A percentile compares a stretch with the other conserved stretches of the same genome.
These are phyloP conservation scores for Termitomyces sp. DNA, from an alignment of 768 basidiomycete species.

Conservation along the genomic window DNA sequence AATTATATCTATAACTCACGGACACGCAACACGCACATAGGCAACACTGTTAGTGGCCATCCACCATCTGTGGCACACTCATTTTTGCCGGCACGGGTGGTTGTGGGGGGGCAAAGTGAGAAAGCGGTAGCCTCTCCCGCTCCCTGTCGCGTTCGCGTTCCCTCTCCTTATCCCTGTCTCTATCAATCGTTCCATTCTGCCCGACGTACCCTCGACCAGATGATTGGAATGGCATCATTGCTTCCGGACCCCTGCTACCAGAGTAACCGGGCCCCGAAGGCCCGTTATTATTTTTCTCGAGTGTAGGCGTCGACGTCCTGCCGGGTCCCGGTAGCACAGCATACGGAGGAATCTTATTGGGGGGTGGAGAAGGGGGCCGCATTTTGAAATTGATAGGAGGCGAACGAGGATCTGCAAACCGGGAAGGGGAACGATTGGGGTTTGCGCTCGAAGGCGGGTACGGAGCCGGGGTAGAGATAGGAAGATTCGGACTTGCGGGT, in stretches of 20 bases:
- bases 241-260: constrained; percentile 24
- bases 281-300: constrained; percentile 12
- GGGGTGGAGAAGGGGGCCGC: constrained; percentile 25
- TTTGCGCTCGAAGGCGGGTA: constrained; percentile 11
- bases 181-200: constrained; percentile 11
- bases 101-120: constrained; percentile 14
- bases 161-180: constrained; percentile 17
- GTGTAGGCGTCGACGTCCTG: constrained; percentile 19
- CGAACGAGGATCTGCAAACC: constrained; percentile 20
- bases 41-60: constrained; percentile 23
- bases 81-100: constrained; percentile 34
- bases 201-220: constrained; percentile 13
- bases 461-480: constrained; percentile 6
- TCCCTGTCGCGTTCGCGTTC: constrained; percentile 21
- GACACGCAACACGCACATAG: neutral
- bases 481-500: constrained; percentile 17
- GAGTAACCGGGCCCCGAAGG: constrained; percentile 13
- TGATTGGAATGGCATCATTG: constrained; percentile 21
- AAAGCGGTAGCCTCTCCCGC: constrained; percentile 19
- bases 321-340: constrained; percentile 18
- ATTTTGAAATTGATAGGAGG: constrained; percentile 27
- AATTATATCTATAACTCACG: constrained; percentile 1
- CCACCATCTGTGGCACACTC: constrained; percentile 35
- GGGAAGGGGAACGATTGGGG: constrained; percentile 20
- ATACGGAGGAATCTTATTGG: constrained; percentile 14